Evolutionary conservation across 306 rosid species (phyloP).

Genomic region (Gleditsia sinensis): DNA sequence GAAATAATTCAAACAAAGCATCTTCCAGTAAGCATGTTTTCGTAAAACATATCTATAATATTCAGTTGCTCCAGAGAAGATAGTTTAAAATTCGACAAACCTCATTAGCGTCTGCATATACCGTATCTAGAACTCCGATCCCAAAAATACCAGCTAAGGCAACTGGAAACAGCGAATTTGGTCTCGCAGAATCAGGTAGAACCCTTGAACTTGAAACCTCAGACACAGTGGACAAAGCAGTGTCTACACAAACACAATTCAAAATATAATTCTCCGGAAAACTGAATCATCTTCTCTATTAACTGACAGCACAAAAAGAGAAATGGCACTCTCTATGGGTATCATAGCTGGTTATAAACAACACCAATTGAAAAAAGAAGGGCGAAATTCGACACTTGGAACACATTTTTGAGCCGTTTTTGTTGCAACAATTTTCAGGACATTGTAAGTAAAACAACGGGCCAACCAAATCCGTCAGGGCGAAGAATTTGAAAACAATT

Average conservation of each 20-base stretch:
- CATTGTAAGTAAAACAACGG: background rate
- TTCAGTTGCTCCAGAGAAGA: background rate
- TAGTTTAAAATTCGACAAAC: constrained; percentile 9
- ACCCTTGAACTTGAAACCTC: constrained; percentile 36
- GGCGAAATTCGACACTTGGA: background rate
- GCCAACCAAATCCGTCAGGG: background rate
- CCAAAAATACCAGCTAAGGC: constrained; percentile 61
- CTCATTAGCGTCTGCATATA: constrained; percentile 60
- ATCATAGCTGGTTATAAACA: too few species aligned
- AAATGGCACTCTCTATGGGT: background rate
- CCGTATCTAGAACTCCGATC: constrained; percentile 46
- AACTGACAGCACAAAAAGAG: background rate
- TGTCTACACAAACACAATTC: constrained; percentile 42
- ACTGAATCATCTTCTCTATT: background rate
- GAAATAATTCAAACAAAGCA: background rate
- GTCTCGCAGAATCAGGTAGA: constrained; percentile 21
- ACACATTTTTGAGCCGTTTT: background rate
- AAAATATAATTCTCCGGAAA: background rate
- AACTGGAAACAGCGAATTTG: constrained; percentile 42
- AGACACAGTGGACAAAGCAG: constrained; percentile 30
- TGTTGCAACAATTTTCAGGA: background rate
- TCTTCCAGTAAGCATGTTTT: background rate
- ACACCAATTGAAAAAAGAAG: background rate
- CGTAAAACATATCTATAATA: background rate
- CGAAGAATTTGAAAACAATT: background rate